A percentile compares a stretch with the other conserved stretches of the same genome.
Conservation (phyloP, 495 filamentous ascomycete genomes). For the Amphirosellinia nigrospora region DNA sequence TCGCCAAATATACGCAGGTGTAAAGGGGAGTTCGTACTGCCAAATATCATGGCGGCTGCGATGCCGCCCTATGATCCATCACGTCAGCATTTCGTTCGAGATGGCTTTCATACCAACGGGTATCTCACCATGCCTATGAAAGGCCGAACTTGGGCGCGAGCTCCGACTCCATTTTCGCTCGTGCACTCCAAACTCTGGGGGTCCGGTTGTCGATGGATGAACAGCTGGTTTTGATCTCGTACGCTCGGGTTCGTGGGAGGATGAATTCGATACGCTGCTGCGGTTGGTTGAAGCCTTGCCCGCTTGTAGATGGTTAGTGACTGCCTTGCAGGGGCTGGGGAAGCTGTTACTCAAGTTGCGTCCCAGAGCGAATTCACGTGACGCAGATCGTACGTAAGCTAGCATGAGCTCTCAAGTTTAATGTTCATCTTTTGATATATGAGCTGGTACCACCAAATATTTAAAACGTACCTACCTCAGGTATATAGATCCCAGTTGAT, state of each 20-base stretch:
- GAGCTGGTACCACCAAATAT: too few species aligned
- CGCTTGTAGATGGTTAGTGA: conserved; percentile 12
- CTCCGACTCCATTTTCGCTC: conserved; percentile 57
- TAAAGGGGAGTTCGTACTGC: conserved; percentile 66
- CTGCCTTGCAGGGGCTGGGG: conserved; percentile 23
- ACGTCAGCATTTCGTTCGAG: conserved; percentile 46
- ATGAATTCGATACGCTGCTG: not conserved
- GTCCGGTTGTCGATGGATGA: not conserved
- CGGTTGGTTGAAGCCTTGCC: conserved; percentile 15
- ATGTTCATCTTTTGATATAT: not conserved
- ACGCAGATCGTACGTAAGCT: conserved; percentile 20
- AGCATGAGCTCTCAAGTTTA: not conserved
- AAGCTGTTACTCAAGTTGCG: not conserved
- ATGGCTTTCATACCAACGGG: conserved; percentile 34
- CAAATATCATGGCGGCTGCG: conserved; percentile 92
- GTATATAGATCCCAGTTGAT: not conserved
- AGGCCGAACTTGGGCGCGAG: conserved; percentile 85
- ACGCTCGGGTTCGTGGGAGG: not conserved
- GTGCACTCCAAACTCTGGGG: not conserved
- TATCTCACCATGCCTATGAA: conserved; percentile 94
- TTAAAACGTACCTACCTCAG: too few species aligned
- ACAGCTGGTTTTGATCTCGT: not conserved
- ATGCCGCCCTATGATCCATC: conserved; percentile 72
- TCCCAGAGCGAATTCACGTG: conserved; percentile 14
- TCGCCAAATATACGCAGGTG: not conserved